A percentile compares a stretch with the other conserved stretches of the same genome.
Evolutionary conservation across 805 yeast genomes (phyloP).

Genomic region (Wickerhamiella azymoides): DNA sequence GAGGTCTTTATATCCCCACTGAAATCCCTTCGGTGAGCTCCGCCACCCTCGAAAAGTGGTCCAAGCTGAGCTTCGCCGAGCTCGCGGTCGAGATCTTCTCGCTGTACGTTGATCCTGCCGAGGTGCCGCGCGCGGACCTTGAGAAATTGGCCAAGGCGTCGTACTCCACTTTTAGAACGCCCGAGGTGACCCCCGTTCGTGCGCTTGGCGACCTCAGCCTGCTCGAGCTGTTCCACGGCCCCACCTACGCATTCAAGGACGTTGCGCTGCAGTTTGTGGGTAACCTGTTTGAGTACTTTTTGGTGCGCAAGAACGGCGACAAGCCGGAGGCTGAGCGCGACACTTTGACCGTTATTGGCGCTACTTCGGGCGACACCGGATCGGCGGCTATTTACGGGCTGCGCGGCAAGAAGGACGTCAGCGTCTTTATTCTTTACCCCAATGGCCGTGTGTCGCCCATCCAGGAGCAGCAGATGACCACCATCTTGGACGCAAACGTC

Average conservation of each 20-base stretch:
- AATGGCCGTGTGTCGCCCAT: slow-evolving; percentile 95
- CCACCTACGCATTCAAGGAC: slow-evolving; percentile 97
- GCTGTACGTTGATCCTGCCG: slow-evolving; percentile 55
- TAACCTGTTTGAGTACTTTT: slow-evolving; percentile 84
- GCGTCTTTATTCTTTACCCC: slow-evolving; percentile 91
- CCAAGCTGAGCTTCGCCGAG: slow-evolving; percentile 62
- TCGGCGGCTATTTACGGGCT: slow-evolving; percentile 98
- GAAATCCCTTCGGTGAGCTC: slow-evolving; percentile 53
- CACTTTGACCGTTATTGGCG: slow-evolving; percentile 91
- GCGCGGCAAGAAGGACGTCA: slow-evolving; percentile 94
- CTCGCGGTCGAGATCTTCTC: slow-evolving; percentile 79
- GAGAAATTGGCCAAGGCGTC: slow-evolving; percentile 49
- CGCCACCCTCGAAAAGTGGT: slow-evolving; percentile 53
- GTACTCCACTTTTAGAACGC: slow-evolving; percentile 80
- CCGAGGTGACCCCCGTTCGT: slow-evolving; percentile 73
- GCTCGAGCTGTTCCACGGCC: slow-evolving; percentile 94
- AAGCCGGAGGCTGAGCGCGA: slow-evolving; percentile 25
- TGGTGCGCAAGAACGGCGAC: slow-evolving; percentile 53
- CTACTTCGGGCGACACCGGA: slow-evolving; percentile 98
- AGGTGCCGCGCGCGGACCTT: slow-evolving; percentile 61
- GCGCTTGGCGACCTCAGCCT: slow-evolving; percentile 50
- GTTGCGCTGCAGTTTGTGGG: slow-evolving; percentile 98
- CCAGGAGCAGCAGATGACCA: slow-evolving; percentile 98
- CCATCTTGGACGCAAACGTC: slow-evolving; percentile 82
- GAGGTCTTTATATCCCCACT: slow-evolving; percentile 88